Percentiles rank a stretch among this genome's conserved stretches.
These are phyloP conservation scores for Spergularia azorica DNA, from an alignment of 179 eudicot genomes.

Conservation along the genomic window DNA sequence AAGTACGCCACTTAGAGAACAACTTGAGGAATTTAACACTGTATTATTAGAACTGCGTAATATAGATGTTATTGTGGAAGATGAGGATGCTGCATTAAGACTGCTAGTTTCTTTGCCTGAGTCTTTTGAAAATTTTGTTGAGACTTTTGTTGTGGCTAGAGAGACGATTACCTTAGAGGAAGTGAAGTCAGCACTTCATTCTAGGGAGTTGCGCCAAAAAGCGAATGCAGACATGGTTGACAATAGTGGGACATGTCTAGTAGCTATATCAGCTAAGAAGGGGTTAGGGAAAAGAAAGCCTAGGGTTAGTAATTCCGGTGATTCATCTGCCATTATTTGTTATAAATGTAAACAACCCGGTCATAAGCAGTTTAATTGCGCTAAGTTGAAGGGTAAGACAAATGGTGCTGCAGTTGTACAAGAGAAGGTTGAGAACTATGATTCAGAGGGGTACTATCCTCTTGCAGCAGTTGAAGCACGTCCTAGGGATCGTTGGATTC, in stretches of 20 bases:
- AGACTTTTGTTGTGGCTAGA: background rate
- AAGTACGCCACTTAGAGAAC: no score
- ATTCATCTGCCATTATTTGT: background rate
- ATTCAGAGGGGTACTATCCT: background rate
- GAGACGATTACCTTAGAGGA: background rate
- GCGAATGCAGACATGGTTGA: background rate
- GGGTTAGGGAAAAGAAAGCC: background rate
- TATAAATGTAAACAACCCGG: background rate
- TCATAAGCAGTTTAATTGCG: background rate
- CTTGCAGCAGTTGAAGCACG: background rate
- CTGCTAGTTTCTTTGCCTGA: background rate
- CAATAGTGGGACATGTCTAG: background rate
- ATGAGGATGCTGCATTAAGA: constrained; percentile 1
- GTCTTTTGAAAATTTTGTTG: background rate
- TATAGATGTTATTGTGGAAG: no score
- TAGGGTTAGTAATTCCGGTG: background rate
- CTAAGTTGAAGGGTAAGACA: background rate
- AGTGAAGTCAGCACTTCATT: constrained; percentile 6
- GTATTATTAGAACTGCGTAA: no score
- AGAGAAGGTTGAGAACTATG: background rate
- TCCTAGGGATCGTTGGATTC: background rate
- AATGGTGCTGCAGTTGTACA: background rate
- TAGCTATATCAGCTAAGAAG: background rate
- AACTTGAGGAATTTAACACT: no score
- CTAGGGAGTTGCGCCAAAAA: constrained; percentile 3